Conservation (phyloP, 2,329 filamentous ascomycete genomes). For the Lecanicillium sp. region DNA sequence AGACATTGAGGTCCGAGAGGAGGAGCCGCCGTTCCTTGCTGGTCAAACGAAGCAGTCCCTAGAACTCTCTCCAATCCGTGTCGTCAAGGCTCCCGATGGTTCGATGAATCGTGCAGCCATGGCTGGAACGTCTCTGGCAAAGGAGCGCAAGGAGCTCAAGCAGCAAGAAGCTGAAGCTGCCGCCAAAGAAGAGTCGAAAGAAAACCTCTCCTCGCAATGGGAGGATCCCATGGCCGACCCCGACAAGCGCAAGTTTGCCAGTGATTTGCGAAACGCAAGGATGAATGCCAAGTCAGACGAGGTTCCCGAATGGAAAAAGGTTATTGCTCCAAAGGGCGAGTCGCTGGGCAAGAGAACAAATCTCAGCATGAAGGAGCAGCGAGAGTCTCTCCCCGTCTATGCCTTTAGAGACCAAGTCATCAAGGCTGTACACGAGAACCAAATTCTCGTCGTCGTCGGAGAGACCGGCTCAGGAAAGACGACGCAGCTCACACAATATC, state of each 20-base stretch:
- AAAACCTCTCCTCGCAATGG: constrained; percentile 87
- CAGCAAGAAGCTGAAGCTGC: constrained; percentile 79
- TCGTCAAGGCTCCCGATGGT: constrained; percentile 97
- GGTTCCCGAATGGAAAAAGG: constrained; percentile 89
- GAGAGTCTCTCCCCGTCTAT: constrained; percentile 82
- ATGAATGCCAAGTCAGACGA: constrained; percentile 54
- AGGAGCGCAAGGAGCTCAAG: constrained; percentile 80
- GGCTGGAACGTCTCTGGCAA: constrained; percentile 80
- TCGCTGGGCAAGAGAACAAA: constrained; percentile 79
- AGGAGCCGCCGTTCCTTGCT: constrained; percentile 91
- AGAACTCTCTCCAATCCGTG: constrained; percentile 88
- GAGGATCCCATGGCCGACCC: constrained; percentile 91
- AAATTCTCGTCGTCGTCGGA: constrained; percentile 90
- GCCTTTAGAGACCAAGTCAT: constrained; percentile 83
- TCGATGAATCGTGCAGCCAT: constrained; percentile 95
- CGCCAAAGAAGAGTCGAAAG: constrained; percentile 65
- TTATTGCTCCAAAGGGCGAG: constrained; percentile 70
- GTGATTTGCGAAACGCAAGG: constrained; percentile 67
- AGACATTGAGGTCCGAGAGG: constrained; percentile 92
- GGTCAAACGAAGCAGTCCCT: constrained; percentile 96
- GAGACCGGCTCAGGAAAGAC: constrained; percentile 98
- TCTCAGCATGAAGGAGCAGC: constrained; percentile 90
- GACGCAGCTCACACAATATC: constrained; percentile 89
- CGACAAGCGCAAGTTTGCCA: constrained; percentile 80
- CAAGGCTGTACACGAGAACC: constrained; percentile 78